Evolutionary conservation across 2,329 filamentous ascomycete genomes (phyloP), one percentile per base, ranked within the genome.

Genomic region (Alternaria brassicicola): DNA sequence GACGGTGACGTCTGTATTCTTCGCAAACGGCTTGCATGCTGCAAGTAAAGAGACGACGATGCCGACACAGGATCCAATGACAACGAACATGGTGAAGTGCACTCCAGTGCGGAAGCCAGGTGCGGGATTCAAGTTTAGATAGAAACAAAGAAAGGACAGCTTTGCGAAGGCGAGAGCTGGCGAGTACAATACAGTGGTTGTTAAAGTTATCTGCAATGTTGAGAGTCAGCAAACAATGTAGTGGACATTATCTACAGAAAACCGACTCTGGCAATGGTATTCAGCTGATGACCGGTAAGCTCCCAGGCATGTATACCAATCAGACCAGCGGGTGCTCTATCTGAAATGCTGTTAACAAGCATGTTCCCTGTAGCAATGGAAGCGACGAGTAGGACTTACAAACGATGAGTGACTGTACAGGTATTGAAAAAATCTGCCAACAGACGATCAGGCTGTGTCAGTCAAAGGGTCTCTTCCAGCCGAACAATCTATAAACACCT

Each of bases 41-140:
- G 59, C 59, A 19, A 67, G 52, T 26, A 67, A 51, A 12, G 66
- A 60, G 46, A 68, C 28, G 39, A 65, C 56, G 4, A 65, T 56
- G 45, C 59, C 61, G 31, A 66, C 35, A 35, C 59, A 62, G 26
- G 57, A 67, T 10, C 60, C 56, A 26, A 67, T 26, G 4, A 67
- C 59, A 33, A 68, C 50, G n/a, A 65, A 63, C 53, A 64, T 67
- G 35, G 58, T 63, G n/a, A 59, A 25, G 28, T 54, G 53, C 2
- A 64, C 61, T 19, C 55, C 19, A 10, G 35, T 56, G 33, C 52
- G 58, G 17, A 64, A 64, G 2, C 47, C 13, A 19, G 8, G 57
- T 56, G 15, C 39, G 13, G 39, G 39, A 23, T 23, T 42, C 21
- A 42, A 42, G 39, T n/a, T 25, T 0, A 42, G 39, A 4, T 42